A percentile compares a stretch with the other conserved stretches of the same genome.
These are phyloP conservation scores for Cytospora paraplurivora DNA, from an alignment of 2,329 filamentous ascomycete genomes.

Conservation along the genomic window DNA sequence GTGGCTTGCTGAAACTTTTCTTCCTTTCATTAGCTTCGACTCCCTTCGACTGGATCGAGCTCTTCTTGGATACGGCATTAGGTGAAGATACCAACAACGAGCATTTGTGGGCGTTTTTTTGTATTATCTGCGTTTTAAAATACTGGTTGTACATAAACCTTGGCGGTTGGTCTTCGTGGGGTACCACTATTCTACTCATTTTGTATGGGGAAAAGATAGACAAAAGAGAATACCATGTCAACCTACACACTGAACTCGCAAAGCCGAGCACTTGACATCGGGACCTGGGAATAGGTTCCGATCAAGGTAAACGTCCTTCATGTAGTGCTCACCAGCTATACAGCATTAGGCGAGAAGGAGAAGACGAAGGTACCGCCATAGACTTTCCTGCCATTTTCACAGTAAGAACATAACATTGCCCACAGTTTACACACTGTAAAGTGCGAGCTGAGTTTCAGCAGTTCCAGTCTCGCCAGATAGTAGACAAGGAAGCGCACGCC, in stretches of 20 bases:
- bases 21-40: constrained; percentile 7
- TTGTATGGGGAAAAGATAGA: neutral
- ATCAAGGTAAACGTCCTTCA: no score
- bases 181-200: neutral
- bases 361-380: no score
- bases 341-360: no score
- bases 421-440: no score
- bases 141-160: neutral
- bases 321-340: no score
- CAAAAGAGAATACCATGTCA: neutral
- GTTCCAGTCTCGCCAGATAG: no score
- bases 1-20: neutral
- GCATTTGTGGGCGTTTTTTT: constrained; percentile 12
- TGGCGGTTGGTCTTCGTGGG: neutral
- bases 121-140: neutral
- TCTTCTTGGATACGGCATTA: constrained; percentile 7
- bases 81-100: constrained; percentile 15
- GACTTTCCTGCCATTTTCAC: no score
- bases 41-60: neutral
- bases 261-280: no score
- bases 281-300: neutral
- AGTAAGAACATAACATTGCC: no score
- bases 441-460: no score
- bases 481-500: no score
- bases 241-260: neutral